A percentile compares a stretch with the other conserved stretches of the same genome.
Conservation (phyloP, 2,329 filamentous ascomycete genomes). For the Botrytis elliptica region DNA sequence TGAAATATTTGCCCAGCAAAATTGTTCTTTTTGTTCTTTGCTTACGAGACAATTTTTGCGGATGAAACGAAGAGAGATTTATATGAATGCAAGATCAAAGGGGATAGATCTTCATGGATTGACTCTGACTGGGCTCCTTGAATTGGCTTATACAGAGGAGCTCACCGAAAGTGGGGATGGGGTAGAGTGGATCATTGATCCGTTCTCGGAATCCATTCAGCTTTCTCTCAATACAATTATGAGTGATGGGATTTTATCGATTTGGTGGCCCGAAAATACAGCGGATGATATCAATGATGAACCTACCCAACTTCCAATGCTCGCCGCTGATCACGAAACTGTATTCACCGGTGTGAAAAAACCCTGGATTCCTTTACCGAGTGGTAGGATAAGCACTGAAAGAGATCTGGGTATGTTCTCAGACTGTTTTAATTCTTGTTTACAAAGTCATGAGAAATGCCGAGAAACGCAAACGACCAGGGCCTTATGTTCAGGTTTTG, state of each 20-base stretch:
- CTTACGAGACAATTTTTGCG: background rate
- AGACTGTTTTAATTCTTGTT: background rate
- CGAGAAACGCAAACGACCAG: background rate
- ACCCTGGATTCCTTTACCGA: background rate
- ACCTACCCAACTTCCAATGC: background rate
- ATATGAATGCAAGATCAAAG: background rate
- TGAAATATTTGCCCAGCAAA: background rate
- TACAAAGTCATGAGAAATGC: background rate
- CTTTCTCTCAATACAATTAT: background rate
- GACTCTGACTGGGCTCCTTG: background rate
- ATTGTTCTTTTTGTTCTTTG: background rate
- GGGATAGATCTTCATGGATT: background rate
- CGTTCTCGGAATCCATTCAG: background rate
- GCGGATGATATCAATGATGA: background rate
- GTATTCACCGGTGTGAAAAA: background rate
- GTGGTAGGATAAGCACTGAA: background rate
- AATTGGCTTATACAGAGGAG: background rate
- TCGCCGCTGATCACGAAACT: background rate
- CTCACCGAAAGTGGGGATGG: background rate
- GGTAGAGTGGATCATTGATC: background rate
- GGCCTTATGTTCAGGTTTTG: background rate
- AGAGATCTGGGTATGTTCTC: background rate
- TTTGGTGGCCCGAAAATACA: background rate
- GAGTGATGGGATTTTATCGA: background rate
- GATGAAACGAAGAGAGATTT: background rate